Base-by-base conservation (phyloP, 257 asterid genomes). In the Nicotiana tomentosiformis region DNA sequence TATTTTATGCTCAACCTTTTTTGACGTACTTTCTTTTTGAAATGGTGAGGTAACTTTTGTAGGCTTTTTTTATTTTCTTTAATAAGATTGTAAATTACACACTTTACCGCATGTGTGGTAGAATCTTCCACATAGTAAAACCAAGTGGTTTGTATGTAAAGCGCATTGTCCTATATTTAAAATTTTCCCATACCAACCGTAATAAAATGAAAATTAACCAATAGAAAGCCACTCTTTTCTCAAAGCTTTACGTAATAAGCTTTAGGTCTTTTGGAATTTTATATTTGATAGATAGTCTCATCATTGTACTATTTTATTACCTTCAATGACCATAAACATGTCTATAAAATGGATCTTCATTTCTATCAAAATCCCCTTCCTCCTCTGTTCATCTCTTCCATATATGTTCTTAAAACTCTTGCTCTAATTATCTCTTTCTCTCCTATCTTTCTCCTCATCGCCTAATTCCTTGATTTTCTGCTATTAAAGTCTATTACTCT, bases 351-450 rank as follows among this genome's bases (percentile, higher is more conserved):
- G 72, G 17, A 79, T 17, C 53, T 81, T 55, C 74, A 26, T 46
- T 49, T 70, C 39, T n/a, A 43, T 72, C 84, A 35, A 35, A 57
- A 57, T 6, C 72, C 84, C 10, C 81, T 82, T 72, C 81, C 81
- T 20, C 18, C 7, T 62, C 5, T 23, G 10, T 49, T 43, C 53
- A 82, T 15, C 35, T 17, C 58, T 43, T 35, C 26, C 5, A 23
- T 49, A 9, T 17, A 32, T 32, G 58, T 80, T 82, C 18, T 29
- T 32, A 2, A 74, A 1, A 58, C 68, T 60, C 60, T 32, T 35
- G 72, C 12, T 14, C 65, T 7, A 5, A 1, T 33, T 16, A 4
- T 33, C 23, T 23, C 29, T 3, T 32, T 5, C 4, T 70, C 55
- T 33, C 23, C 49, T 4, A 5, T 56, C 80, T 11, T 58, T 60